Conservation (phyloP, 345 rosid species). For the Eutrema heterophyllum region DNA sequence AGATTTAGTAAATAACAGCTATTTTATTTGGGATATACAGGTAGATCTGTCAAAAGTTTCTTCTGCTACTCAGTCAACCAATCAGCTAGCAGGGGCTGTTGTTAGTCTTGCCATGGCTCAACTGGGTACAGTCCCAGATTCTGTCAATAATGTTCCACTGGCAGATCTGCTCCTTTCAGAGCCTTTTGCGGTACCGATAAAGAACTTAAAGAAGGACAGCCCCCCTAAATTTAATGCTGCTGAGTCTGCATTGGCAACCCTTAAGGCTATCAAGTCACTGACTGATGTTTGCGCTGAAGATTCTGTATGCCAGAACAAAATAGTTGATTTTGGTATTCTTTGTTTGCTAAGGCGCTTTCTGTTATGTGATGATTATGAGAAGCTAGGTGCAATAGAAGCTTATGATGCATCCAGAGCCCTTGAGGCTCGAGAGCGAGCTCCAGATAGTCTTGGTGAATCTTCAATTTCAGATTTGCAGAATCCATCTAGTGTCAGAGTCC, state of each 20-base stretch:
- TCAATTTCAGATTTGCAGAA: constrained; percentile 38
- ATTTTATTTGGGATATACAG: constrained; percentile 51
- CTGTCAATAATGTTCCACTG: constrained; percentile 54
- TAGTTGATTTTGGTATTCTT: constrained; percentile 63
- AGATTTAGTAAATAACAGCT: not conserved
- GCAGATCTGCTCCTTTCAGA: constrained; percentile 84
- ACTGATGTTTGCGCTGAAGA: constrained; percentile 74
- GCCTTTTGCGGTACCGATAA: constrained; percentile 65
- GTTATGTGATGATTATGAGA: constrained; percentile 87
- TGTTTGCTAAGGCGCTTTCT: constrained; percentile 84
- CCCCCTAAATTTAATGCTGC: constrained; percentile 63
- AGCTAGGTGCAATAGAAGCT: constrained; percentile 80
- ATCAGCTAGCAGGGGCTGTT: constrained; percentile 73
- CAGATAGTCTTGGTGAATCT: constrained; percentile 43
- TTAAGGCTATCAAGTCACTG: constrained; percentile 82
- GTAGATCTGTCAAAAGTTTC: constrained; percentile 67
- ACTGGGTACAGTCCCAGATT: constrained; percentile 40
- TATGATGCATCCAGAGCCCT: constrained; percentile 83
- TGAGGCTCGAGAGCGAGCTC: constrained; percentile 49
- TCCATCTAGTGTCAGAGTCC: constrained; percentile 66
- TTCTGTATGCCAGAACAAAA: constrained; percentile 56
- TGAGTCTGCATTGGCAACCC: constrained; percentile 87
- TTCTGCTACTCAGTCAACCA: constrained; percentile 60
- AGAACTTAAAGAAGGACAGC: constrained; percentile 65
- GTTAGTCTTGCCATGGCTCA: constrained; percentile 74